These are phyloP conservation scores for Penicillium sp. DNA, from an alignment of 2,329 filamentous ascomycete species.

Conservation along the genomic window DNA sequence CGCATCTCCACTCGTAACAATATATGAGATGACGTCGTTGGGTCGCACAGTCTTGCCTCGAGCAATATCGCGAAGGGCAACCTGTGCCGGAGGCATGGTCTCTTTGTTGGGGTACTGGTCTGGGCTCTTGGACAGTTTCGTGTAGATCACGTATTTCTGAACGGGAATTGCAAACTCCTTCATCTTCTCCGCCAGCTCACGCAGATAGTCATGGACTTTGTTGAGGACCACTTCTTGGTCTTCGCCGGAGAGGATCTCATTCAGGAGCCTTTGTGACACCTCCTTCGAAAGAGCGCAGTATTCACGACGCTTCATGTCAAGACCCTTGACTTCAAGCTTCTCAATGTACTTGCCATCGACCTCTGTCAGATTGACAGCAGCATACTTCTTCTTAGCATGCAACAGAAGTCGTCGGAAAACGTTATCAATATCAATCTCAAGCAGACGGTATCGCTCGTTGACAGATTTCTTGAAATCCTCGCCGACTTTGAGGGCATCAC, in stretches of 20 bases:
- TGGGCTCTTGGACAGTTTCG: conserved; percentile 92
- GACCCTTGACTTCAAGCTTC: conserved; percentile 95
- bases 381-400: conserved; percentile 99
- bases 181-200: conserved; percentile 84
- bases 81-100: conserved; percentile 95
- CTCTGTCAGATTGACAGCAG: conserved; percentile 90
- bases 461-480: conserved; percentile 93
- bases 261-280: conserved; percentile 84
- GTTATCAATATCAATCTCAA: conserved; percentile 98
- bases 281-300: conserved; percentile 96
- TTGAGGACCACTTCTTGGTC: conserved; percentile 85
- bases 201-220: conserved; percentile 90
- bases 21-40: conserved; percentile 94
- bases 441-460: conserved; percentile 86
- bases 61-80: conserved; percentile 83
- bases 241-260: conserved; percentile 91
- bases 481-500: conserved; percentile 87
- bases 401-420: conserved; percentile 90
- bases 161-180: conserved; percentile 73
- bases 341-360: conserved; percentile 87
- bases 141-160: conserved; percentile 96
- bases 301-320: conserved; percentile 97
- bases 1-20: conserved; percentile 73
- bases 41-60: conserved; percentile 86
- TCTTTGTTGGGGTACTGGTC: conserved; percentile 92